Conservation (phyloP, 306 rosid species). For the peach (Prunus persica) region DNA sequence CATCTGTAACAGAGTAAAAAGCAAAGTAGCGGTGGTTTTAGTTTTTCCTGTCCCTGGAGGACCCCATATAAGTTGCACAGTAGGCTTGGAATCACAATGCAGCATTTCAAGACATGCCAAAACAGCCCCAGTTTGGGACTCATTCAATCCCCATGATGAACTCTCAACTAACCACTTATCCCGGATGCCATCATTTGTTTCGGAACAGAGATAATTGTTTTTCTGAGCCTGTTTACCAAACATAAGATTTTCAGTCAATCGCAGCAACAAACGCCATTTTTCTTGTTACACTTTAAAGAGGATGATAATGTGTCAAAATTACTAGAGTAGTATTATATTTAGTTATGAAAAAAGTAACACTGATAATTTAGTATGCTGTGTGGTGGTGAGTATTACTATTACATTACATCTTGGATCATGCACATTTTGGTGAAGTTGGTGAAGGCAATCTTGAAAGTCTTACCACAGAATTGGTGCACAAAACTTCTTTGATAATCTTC, state of each 20-base stretch:
- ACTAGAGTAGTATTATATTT: neutral
- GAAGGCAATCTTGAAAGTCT: neutral
- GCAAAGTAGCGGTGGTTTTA: constrained; percentile 47
- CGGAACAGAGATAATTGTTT: constrained; percentile 27
- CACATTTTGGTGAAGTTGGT: neutral
- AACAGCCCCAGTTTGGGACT: constrained; percentile 53
- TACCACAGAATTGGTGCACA: constrained; percentile 43
- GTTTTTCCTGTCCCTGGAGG: constrained; percentile 91
- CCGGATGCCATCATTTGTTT: neutral
- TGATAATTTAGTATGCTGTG: neutral
- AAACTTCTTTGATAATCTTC: constrained; percentile 32
- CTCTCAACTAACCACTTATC: constrained; percentile 5
- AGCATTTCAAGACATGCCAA: constrained; percentile 41
- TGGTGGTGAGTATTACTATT: neutral
- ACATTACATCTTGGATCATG: neutral
- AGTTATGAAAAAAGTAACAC: neutral
- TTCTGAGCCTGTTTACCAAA: constrained; percentile 33
- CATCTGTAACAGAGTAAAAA: constrained; percentile 39
- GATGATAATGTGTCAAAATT: too few species aligned
- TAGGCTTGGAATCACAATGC: constrained; percentile 25
- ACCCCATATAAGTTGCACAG: constrained; percentile 73
- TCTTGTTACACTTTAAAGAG: neutral
- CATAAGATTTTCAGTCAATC: constrained; percentile 13
- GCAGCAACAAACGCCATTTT: neutral
- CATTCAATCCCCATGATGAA: constrained; percentile 41